A percentile compares a stretch with the other conserved stretches of the same genome.
These are phyloP conservation scores for Paraglomus occultum DNA, from an alignment of 192 early-diverging fungal species.

Conservation along the genomic window DNA sequence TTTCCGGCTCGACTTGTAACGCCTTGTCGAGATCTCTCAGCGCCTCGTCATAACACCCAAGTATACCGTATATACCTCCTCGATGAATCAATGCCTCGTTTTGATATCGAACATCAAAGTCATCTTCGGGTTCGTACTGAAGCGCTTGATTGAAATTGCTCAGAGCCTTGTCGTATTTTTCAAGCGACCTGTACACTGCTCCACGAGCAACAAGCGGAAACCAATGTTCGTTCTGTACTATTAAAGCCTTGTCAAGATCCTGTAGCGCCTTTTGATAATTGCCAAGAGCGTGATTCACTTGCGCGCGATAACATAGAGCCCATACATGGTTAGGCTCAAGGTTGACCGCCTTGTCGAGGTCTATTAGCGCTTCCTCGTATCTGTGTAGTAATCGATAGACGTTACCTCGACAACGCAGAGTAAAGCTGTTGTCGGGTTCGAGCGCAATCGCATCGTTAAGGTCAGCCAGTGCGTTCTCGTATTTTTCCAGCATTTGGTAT, in stretches of 20 bases:
- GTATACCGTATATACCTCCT: slow-evolving; percentile 3
- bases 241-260: slow-evolving; percentile 3
- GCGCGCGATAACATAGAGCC: slow-evolving; percentile 6
- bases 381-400: not conserved
- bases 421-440: slow-evolving; percentile 5
- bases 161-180: slow-evolving; percentile 9
- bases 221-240: not conserved
- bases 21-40: slow-evolving; percentile 8
- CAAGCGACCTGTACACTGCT: slow-evolving; percentile 8
- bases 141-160: not conserved
- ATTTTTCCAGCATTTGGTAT: slow-evolving; percentile 2
- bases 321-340: slow-evolving; percentile 2
- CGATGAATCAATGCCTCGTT: slow-evolving; percentile 18
- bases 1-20: not conserved
- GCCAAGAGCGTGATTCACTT: slow-evolving; percentile 2
- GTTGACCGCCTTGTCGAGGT: slow-evolving; percentile 4
- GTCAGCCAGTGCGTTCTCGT: slow-evolving; percentile 5
- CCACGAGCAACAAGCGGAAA: slow-evolving; percentile 13
- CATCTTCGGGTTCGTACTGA: not conserved
- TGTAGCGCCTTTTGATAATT: not conserved
- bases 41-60: slow-evolving; percentile 5
- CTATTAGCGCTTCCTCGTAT: slow-evolving; percentile 20
- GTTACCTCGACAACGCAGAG: slow-evolving; percentile 17
- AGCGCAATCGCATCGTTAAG: not conserved
- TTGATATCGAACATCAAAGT: slow-evolving; percentile 12